Base-by-base conservation (phyloP, 805 yeast species). In the Ogataea ganodermae region DNA sequence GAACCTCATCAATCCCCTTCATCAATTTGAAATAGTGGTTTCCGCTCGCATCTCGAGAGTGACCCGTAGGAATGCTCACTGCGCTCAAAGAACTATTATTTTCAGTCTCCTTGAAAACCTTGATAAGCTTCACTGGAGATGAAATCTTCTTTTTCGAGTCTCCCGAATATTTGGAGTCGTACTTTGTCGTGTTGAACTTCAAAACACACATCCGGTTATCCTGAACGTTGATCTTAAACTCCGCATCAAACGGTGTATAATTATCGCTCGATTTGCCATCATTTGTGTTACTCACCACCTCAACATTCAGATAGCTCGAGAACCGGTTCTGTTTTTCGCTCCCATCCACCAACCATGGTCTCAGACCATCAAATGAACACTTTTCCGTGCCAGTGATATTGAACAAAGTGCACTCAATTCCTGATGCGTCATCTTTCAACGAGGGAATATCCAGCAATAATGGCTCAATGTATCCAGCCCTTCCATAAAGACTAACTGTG, bases 211-310 rank as follows among this genome's bases (percentile, higher is more conserved):
- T 74, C 57, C 96, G 75, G 63, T 82, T 84, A 26, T 81, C 79
- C 13, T 74, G 74, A 2, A 78, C 87, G 35, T 72, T 69, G 41
- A 89, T 78, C 44, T 66, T 66, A 32, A 89, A 58, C 36, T 83
- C 83, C 1, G 88, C 90, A 16, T 76, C 74, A 49, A 83, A 70
- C 44, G 90, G 87, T 0, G 84, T 83, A 62, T 81, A 86, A 46
- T 75, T 71, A 35, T 58, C 66, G 3, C 33, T 33, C 16, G 47
- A 6, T 17, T 53, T 47, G 16, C 53, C 62, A 27, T 37, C 43
- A 21, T 80, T 71, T 2, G 80, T 74, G 52, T 83, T 74, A 24
- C 72, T 71, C 42, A 83, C 51, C 6, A 84, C 70, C 14, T 78
- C 74, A 6, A 86, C 61, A 9, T 71, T 60, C 52, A 88, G 58